Base-by-base conservation (phyloP, 179 eudicot species). In the Gypsophila paniculata region DNA sequence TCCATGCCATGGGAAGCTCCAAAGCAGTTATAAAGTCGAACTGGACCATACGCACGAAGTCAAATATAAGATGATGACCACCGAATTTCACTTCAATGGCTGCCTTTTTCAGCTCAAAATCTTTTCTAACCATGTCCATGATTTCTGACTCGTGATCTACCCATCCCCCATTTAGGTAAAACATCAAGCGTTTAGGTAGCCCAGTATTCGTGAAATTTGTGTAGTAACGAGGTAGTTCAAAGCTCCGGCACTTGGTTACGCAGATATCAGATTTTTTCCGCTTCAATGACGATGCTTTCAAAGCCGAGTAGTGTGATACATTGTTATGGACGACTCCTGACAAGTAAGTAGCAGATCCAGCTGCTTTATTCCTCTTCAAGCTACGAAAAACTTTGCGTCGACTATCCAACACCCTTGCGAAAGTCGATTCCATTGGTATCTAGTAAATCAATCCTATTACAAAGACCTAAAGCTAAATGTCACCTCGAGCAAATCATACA, bases 1-100 rank as follows among this genome's bases (percentile, higher is more conserved):
- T 91, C 99, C 99, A 94, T 8, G 97, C 96, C 65, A 94, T 82
- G 72, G 99, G 85, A 62, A 84, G 87, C 76, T 83, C 86, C 46
- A 72, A 36, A 66, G 89, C 91, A 32, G 93, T 83, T 70, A 77
- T 82, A 78, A 94, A 61, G 79, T 94, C 87, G 66, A 94, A 60
- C 66, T 80, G 84, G 62, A 83, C 80, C 99, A 91, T 94, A 68
- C 79, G 91, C 68, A 91, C 72, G 75, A 94, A 86, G 79, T 94
- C 96, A 59, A 94, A 75, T 46, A 90, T 22, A 55, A 86, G 69
- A 69, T 77, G 80, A 60, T 60, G 57, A 32, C 84, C 83, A 36
- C 78, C 72, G 18, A 85, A 22, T 71, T 82, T 80, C 76, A 94
- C 84, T 71, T 94, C 93, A 53, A 78, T 82, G n/a, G 85, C 83